Percentiles rank a stretch among this genome's conserved stretches.
Evolutionary conservation across 805 yeast species (phyloP).

Genomic region (Millerozyma acaciae): DNA sequence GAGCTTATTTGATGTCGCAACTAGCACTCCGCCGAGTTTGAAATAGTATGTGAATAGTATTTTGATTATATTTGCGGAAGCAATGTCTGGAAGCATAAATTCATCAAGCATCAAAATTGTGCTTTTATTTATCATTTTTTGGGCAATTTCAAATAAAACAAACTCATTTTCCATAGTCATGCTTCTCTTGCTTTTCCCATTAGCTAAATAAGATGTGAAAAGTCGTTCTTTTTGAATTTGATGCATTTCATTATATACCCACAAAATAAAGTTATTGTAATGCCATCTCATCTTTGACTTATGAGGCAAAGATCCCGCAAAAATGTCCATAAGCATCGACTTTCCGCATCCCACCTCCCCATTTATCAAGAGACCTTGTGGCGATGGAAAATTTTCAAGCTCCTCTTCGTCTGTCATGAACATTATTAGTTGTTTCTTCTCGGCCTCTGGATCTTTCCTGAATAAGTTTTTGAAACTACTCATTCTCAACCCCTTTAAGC

Average conservation of each 20-base stretch:
- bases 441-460: slow-evolving; percentile 26
- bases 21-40: slow-evolving; percentile 69
- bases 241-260: slow-evolving; percentile 65
- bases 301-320: slow-evolving; percentile 63
- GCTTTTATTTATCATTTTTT: slow-evolving; percentile 53
- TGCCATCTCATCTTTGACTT: slow-evolving; percentile 67
- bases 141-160: slow-evolving; percentile 62
- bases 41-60: slow-evolving; percentile 64
- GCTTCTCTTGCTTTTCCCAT: slow-evolving; percentile 15
- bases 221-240: slow-evolving; percentile 44
- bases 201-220: slow-evolving; percentile 23
- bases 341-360: slow-evolving; percentile 77
- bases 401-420: slow-evolving; percentile 61
- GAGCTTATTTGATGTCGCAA: slow-evolving; percentile 68
- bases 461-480: slow-evolving; percentile 19
- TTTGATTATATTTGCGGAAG: slow-evolving; percentile 66
- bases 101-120: slow-evolving; percentile 66
- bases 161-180: slow-evolving; percentile 56
- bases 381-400: slow-evolving; percentile 48
- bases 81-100: slow-evolving; percentile 73
- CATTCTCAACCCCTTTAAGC: slow-evolving; percentile 14
- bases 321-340: slow-evolving; percentile 68
- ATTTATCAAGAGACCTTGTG: slow-evolving; percentile 60
- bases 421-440: slow-evolving; percentile 41
- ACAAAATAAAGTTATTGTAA: slow-evolving; percentile 63